A percentile compares a stretch with the other conserved stretches of the same genome.
phyloP scores from a whole-genome alignment of 306 rosid species.

The Medicago lupulina region DNA sequence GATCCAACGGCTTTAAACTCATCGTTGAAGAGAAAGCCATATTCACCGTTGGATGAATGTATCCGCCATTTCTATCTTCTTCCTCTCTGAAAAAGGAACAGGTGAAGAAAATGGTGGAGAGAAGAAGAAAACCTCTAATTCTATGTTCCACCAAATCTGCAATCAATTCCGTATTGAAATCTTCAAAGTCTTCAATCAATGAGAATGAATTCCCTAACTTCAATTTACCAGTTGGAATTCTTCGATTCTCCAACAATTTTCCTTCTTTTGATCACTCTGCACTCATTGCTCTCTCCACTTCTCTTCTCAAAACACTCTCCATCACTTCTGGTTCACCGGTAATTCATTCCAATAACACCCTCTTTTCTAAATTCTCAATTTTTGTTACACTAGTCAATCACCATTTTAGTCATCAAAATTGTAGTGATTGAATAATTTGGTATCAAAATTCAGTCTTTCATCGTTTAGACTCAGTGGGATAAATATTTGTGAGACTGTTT shows the following conservation, averaged over 20 bases:
- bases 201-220: conserved; percentile 33
- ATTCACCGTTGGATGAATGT: neutral
- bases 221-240: conserved; percentile 67
- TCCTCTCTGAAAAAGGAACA: neutral
- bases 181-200: conserved; percentile 36
- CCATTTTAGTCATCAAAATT: neutral
- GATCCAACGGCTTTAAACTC: neutral
- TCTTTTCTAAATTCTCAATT: neutral
- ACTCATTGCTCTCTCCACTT: conserved; percentile 67
- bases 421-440: conserved; percentile 4
- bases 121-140: conserved; percentile 82
- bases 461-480: neutral
- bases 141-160: conserved; percentile 70
- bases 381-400: neutral
- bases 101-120: conserved; percentile 67
- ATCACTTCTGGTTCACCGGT: conserved; percentile 44
- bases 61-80: neutral
- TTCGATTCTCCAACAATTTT: conserved; percentile 51
- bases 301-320: conserved; percentile 67
- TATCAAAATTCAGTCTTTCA: neutral
- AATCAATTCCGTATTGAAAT: conserved; percentile 57
- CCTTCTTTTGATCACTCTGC: conserved; percentile 70
- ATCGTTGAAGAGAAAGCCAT: neutral
- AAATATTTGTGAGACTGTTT: no score
- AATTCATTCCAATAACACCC: neutral